A percentile compares a stretch with the other conserved stretches of the same genome.
Evolutionary conservation across 2,329 filamentous ascomycete genomes (phyloP).

Genomic region (Ramichloridium luteum): DNA sequence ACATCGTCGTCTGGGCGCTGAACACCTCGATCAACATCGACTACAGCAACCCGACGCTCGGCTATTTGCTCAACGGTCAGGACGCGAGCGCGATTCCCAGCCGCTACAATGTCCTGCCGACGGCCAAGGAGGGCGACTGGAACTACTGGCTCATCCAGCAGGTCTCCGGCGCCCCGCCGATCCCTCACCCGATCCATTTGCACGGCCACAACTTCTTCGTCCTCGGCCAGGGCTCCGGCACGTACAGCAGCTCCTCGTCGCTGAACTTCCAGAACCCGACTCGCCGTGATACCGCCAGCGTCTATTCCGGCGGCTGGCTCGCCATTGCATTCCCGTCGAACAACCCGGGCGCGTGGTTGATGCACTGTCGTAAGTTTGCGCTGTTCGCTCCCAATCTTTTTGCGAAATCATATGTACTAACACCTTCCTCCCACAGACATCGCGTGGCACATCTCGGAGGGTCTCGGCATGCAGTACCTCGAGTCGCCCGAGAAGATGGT

Average conservation of each 20-base stretch:
- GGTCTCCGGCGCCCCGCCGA: conserved; percentile 10
- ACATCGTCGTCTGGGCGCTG: conserved; percentile 27
- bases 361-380: no score
- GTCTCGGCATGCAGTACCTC: conserved; percentile 43
- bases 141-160: conserved; percentile 36
- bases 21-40: conserved; percentile 25
- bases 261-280: conserved; percentile 32
- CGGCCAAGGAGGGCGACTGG: conserved; percentile 28
- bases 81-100: no score
- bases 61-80: conserved; percentile 29
- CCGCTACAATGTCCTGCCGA: conserved; percentile 31
- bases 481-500: conserved; percentile 29
- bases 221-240: conserved; percentile 15
- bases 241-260: conserved; percentile 17
- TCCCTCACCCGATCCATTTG: conserved; percentile 15
- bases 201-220: conserved; percentile 24
- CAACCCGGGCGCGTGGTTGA: conserved; percentile 38
- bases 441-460: conserved; percentile 50
- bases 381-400: conserved; percentile 30
- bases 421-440: no score
- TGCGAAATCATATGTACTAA: conserved; percentile 40
- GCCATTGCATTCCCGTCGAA: conserved; percentile 39
- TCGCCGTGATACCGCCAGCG: conserved; percentile 35
- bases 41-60: conserved; percentile 29
- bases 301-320: conserved; percentile 34